Percentiles rank a stretch among this genome's conserved stretches.
These are phyloP conservation scores for Paulinella micropora DNA, from an alignment of 78 protist species.

Conservation along the genomic window DNA sequence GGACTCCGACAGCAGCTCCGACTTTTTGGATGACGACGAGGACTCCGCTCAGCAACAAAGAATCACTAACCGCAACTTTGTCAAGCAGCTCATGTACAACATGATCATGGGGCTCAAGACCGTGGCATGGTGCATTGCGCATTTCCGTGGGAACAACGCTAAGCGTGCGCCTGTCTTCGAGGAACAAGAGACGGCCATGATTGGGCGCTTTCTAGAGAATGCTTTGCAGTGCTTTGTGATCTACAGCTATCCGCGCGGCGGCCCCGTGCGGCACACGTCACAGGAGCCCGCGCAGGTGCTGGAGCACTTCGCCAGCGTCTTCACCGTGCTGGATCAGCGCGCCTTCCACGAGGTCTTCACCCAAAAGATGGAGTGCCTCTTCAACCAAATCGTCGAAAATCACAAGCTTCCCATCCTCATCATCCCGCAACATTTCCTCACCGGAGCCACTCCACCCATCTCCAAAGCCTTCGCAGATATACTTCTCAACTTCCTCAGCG, in stretches of 20 bases:
- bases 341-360: conserved; percentile 6
- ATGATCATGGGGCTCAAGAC: conserved; percentile 60
- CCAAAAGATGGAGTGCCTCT: neutral
- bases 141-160: neutral
- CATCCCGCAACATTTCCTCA: conserved; percentile 63
- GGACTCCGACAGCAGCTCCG: neutral
- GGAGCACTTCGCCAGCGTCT: conserved; percentile 63
- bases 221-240: conserved; percentile 50
- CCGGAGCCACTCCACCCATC: conserved; percentile 26
- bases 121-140: conserved; percentile 50
- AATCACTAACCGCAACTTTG: too few species aligned
- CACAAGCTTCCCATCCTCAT: conserved; percentile 18
- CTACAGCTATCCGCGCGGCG: neutral
- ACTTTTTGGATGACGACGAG: neutral
- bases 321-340: conserved; percentile 48
- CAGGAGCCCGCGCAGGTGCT: conserved; percentile 34
- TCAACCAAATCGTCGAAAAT: conserved; percentile 13
- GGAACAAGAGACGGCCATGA: conserved; percentile 31
- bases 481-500: conserved; percentile 44
- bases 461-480: conserved; percentile 24
- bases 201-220: conserved; percentile 34
- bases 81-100: conserved; percentile 48
- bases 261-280: neutral
- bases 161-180: neutral
- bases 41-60: conserved; percentile 1